Base-by-base conservation (phyloP, 345 rosid genomes). In the Durio zibethinus region DNA sequence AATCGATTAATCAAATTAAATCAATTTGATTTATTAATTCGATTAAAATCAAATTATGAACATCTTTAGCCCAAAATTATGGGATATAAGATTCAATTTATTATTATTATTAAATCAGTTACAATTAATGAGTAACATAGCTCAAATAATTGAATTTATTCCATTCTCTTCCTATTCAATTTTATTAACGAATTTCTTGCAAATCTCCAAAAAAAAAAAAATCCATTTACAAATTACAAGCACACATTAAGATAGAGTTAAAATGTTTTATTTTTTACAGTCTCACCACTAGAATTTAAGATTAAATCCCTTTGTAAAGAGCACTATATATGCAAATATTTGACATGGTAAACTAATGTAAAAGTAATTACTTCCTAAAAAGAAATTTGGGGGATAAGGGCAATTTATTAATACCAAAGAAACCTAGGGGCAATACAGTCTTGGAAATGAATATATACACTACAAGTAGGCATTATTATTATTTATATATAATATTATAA, bases 401-500 rank as follows among this genome's bases (percentile, higher is more conserved):
- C 74, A 81, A 64, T 8, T 20, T 7, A 2, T 38, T 12, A 59
- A 75, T 74, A 80, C 29, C 10, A n/a, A 43, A 77, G 56, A 74
- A 75, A 40, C 2, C 20, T 21, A 47, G 54, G 83, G 85, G 77
- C 71, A 79, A 20, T 23, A 7, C 11, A 68, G 65, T 31, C 14
- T 36, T 56, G 59, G 18, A 72, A 6, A 72, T 2, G 33, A 4
- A 1, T n/a, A n/a, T n/a, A 8, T 52, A 52, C 16, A 16, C 42
- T 18, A 20, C 27, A 60, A 71, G 60, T 69, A 33, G 61, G 31
- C 59, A 66, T 60, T 80, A 45, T 6, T 38, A 76, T 67, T 43
- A 69, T 15, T 70, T 10, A 77, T 54, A n/a, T n/a, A n/a, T n/a
- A n/a, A n/a, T n/a, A n/a, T n/a, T n/a, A n/a, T n/a, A n/a, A n/a